Evolutionary conservation across 805 yeast species (phyloP), one percentile per base, ranked within the genome.

Genomic region (Candida succiphila): DNA sequence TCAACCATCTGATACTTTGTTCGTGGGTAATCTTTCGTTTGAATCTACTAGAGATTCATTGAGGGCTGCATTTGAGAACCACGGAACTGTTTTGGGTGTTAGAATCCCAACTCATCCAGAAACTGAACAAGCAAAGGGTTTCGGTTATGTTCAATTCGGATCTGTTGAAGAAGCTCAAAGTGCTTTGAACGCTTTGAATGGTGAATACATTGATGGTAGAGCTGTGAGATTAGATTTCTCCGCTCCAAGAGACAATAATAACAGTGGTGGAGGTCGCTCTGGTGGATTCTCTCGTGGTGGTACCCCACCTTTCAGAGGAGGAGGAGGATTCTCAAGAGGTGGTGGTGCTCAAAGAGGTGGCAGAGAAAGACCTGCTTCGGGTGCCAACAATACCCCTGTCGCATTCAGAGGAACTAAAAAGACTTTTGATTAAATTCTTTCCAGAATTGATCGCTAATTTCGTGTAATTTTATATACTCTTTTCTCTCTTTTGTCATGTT

Each of bases 71-170:
- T 92, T 92, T 54, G 75, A 80, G 47, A 74, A 72, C 54, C 71
- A 72, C 60, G 97, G 96, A 58, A 70, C 72, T 41, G 85, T 92
- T 41, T 64, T 86, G 36, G 84, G 94, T 42, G 88, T 87, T 49
- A 81, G 98, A 70, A 69, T 92, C 47, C 98, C 98, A 61, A 89
- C 97, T 29, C 94, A 92, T 67, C 96, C 96, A 54, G 97, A 89
- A 62, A 88, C 97, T 45, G 94, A 87, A 61, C 96, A 89, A 68
- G 94, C 95, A 62, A 92, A 92, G 76, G 98, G 98, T 48, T 92
- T 92, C 67, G 98, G 97, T 46, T 92, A 92, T 64, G 96, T 89
- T 37, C 97, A 92, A 67, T 89, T 74, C 57, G 68, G 82, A 30
- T 70, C 80, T 38, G 68, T 83, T 44, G 97, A 88, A 29, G 95